Evolutionary conservation across 78 protist species (phyloP).

Genomic region (Salpingoeca rosetta): DNA sequence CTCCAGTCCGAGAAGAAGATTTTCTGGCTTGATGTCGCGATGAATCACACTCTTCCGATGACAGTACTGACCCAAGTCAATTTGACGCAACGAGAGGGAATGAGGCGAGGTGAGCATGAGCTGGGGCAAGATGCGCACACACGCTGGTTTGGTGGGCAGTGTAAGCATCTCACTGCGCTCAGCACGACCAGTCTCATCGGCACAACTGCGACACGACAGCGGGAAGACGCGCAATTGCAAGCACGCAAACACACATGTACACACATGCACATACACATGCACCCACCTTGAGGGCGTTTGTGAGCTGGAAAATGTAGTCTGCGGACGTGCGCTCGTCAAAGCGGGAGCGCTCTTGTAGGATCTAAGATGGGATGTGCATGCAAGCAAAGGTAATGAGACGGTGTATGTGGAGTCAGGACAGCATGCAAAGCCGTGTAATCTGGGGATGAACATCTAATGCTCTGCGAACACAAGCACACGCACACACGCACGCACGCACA

Average conservation of each 20-base stretch:
- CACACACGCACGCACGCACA: slow-evolving; percentile 1
- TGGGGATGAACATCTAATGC: background rate
- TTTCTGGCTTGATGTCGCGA: slow-evolving; percentile 96
- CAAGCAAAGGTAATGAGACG: no score
- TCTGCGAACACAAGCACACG: background rate
- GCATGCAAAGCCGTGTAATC: no score
- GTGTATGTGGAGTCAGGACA: no score
- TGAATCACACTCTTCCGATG: slow-evolving; percentile 86
- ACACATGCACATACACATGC: background rate
- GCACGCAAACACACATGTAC: background rate
- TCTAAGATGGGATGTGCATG: no score
- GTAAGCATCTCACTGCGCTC: no score
- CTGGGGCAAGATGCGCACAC: no score
- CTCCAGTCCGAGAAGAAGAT: slow-evolving; percentile 47
- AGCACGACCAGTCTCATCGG: no score
- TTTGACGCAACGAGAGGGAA: no score
- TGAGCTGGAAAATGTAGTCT: slow-evolving; percentile 64
- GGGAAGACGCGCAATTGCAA: slow-evolving; percentile 25
- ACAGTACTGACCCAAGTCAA: no score
- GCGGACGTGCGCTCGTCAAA: slow-evolving; percentile 50
- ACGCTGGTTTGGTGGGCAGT: no score
- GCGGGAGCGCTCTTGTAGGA: slow-evolving; percentile 1
- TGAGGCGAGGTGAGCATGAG: no score
- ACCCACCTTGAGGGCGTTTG: slow-evolving; percentile 58
- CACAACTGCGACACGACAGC: no score